Base-by-base conservation (phyloP, 768 basidiomycete species). In the Pholiota microspora region DNA sequence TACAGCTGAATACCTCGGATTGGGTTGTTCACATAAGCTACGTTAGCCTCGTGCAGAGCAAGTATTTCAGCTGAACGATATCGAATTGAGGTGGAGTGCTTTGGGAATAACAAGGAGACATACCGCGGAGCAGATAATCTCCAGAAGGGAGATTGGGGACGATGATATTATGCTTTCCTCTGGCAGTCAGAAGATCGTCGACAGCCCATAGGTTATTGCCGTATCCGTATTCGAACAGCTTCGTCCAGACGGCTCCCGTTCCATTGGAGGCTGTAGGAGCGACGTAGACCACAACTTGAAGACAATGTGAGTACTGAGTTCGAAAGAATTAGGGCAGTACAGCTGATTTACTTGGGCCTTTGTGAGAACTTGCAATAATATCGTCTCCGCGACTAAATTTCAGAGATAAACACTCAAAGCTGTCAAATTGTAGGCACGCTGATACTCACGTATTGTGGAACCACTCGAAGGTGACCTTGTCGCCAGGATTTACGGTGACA, bases 1-100 rank as follows among this genome's bases (percentile, higher is more conserved):
- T 79, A 79, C 56, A 76, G 69, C 67, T 79, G 79, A 12, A 75
- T 76, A 18, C 77, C 79, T 25, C 78, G 72, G 23, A 70, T 58
- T n/a, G 63, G 54, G 53, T 70, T 69, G 25, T 59, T 45, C 18
- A 60, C 54, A 49, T 69, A 72, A 9, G 66, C 58, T 7, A 65
- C 61, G 32, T 73, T 62, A 40, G 63, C 69, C 53, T 72, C 72
- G 57, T 72, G 71, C 7, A 70, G 64, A 16, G 69, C 68, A 25
- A 69, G 63, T 34, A 70, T 68, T 25, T 69, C 74, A 31, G 74
- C 77, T 66, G 44, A 6, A 32, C 16, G 21, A 28, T 18, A 9
- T n/a, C 32, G 10, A 9, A 5, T 32, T 23, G 35, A 40, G 24
- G 29, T 61, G 53, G 71, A 74, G 58, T 71, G 72, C 36, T n/a